A percentile compares a stretch with the other conserved stretches of the same genome.
Conservation (phyloP, 192 early-diverging fungal genomes). For the Chytriomyces hyalinus region DNA sequence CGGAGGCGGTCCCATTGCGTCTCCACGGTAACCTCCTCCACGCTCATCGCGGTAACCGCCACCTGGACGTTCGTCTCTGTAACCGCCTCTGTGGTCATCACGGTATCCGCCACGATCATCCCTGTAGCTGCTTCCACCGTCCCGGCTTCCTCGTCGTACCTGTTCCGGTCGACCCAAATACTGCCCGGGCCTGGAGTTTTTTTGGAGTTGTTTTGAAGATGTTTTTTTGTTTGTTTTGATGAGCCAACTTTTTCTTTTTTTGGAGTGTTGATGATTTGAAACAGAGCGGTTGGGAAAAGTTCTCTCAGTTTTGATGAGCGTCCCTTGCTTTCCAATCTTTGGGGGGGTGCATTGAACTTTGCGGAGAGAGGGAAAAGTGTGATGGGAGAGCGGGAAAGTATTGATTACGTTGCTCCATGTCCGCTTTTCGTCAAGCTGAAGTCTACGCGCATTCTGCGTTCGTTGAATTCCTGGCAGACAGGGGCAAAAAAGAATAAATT, state of each 20-base stretch:
- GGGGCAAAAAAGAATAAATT: constrained; percentile 47
- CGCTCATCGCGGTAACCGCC: neutral
- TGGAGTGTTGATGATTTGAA: neutral
- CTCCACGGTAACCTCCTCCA: neutral
- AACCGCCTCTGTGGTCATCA: neutral
- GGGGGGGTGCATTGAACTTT: neutral
- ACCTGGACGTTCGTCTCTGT: neutral
- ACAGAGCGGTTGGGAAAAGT: neutral
- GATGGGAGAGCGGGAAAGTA: neutral
- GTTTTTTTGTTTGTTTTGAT: neutral
- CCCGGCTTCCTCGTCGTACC: constrained; percentile 36
- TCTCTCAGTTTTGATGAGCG: neutral
- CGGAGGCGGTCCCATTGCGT: too few relatives aligned
- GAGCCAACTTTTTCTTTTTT: neutral
- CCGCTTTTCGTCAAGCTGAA: constrained; percentile 65
- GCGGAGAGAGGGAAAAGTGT: neutral
- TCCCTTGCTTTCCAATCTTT: neutral
- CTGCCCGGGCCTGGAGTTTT: constrained; percentile 63
- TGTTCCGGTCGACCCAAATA: constrained; percentile 67
- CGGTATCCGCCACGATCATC: constrained; percentile 6
- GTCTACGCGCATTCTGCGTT: constrained; percentile 38
- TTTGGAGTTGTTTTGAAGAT: neutral
- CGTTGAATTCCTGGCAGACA: constrained; percentile 27
- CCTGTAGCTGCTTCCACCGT: constrained; percentile 42
- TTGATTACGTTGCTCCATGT: constrained; percentile 54